Percentiles rank a stretch among this genome's conserved stretches.
Evolutionary conservation across 2,329 filamentous ascomycete species (phyloP).

Genomic region (Aspergillus fructus): DNA sequence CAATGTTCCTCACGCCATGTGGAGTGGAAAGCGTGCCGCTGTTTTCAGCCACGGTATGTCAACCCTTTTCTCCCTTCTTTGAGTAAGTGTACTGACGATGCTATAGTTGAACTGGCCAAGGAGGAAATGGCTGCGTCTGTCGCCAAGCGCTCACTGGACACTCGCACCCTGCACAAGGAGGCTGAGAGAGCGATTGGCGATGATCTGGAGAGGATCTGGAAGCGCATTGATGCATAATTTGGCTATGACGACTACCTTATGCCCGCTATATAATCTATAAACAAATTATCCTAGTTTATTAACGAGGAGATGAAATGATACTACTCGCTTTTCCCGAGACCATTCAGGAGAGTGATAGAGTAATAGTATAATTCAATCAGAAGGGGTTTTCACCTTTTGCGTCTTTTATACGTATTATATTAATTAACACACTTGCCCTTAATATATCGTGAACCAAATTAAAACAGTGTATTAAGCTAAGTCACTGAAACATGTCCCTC

Average conservation of each 20-base stretch:
- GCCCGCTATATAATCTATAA: too few species aligned
- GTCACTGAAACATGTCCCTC: too few species aligned
- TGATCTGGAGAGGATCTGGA: conserved; percentile 30
- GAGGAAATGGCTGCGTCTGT: conserved; percentile 31
- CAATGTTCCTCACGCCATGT: conserved; percentile 63
- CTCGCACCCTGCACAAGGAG: conserved; percentile 28
- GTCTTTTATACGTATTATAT: neutral
- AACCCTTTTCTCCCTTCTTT: neutral
- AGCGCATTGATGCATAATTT: conserved; percentile 9
- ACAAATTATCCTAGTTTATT: neutral
- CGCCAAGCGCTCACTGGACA: conserved; percentile 27
- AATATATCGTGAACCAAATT: neutral
- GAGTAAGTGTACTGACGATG: neutral
- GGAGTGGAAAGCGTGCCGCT: conserved; percentile 57
- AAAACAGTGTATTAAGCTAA: neutral
- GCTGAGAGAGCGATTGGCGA: conserved; percentile 29
- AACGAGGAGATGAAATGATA: too few species aligned
- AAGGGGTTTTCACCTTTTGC: neutral
- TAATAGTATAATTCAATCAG: neutral
- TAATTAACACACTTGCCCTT: neutral
- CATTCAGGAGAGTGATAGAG: too few species aligned
- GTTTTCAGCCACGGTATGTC: conserved; percentile 58
- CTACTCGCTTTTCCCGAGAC: too few species aligned
- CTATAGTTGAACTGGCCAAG: conserved; percentile 33
- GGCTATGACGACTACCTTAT: neutral